Base-by-base conservation (phyloP, 331 rosid species). In the Erythrophleum ivorense region DNA sequence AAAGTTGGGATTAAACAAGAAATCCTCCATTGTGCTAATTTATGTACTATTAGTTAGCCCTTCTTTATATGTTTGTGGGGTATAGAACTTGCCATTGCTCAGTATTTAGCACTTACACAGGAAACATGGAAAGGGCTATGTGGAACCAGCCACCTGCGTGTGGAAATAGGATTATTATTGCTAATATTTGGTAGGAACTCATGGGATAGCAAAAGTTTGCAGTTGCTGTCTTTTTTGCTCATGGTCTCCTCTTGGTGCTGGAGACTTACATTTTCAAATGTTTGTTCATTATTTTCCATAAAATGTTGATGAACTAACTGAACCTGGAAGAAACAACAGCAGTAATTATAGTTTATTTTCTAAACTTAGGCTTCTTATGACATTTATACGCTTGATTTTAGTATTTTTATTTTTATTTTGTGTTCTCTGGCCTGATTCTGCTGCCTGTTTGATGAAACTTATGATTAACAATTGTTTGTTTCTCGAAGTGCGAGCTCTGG, bases 401-500 rank as follows among this genome's bases (percentile, higher is more conserved):
- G 81, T 34, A 41, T 86, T 73, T 79, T 71, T 18, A 11, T 73
- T 81, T 24, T 53, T 75, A 54, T 74, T 71, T 64, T 74, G 71
- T 50, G 55, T 62, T 73, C 38, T 70, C 52, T 71, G 58, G 43
- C 71, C 72, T 87, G 49, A 58, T 76, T 81, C 19, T 85, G 43
- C 59, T 54, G 41, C 70, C 24, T 84, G 75, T 71, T 80, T 64
- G 76, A 79, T 84, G 70, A 80, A 63, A 79, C 71, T 82, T 75
- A 84, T 82, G 80, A 83, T 58, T 33, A 43, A 65, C 64, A 55
- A 84, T 60, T 78, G 75, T 57, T 80, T 80, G 50, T 81, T 84
- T 82, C 52, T 84, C 81, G 80, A 88, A 91, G 97, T 89, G 74
- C 84, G 81, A 86, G 83, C 24, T 80, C 71, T 55, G 82, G 91